Percentiles rank a stretch among this genome's conserved stretches.
These are phyloP conservation scores for Adansonia grandidieri DNA, from an alignment of 441 rosid genomes.

Conservation along the genomic window DNA sequence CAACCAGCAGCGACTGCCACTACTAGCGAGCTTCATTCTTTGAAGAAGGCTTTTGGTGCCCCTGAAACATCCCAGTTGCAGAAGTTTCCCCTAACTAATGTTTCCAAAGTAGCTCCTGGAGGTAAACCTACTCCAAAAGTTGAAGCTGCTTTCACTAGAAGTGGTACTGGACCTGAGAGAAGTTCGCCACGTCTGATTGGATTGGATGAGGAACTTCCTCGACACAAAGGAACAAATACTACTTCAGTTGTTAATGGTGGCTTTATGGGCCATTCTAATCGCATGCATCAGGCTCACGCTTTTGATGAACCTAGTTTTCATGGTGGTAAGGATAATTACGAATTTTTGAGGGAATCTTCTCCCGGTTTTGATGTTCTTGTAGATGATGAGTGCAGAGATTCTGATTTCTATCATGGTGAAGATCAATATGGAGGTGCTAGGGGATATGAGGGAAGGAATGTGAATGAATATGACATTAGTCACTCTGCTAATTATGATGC, in stretches of 20 bases:
- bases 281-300: constrained; percentile 49
- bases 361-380: constrained; percentile 99
- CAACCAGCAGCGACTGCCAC: constrained; percentile 40
- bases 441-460: constrained; percentile 61
- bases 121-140: constrained; percentile 42
- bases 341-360: constrained; percentile 76
- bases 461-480: constrained; percentile 59
- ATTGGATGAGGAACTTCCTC: constrained; percentile 49
- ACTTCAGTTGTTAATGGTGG: constrained; percentile 49
- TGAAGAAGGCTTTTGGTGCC: constrained; percentile 44
- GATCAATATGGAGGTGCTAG: constrained; percentile 64
- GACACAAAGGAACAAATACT: constrained; percentile 38
- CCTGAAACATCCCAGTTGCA: constrained; percentile 47
- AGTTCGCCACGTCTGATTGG: constrained; percentile 37
- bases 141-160: constrained; percentile 40
- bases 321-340: constrained; percentile 71
- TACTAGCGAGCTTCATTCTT: constrained; percentile 41
- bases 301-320: constrained; percentile 57
- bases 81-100: constrained; percentile 37
- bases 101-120: constrained; percentile 40
- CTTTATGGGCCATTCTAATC: constrained; percentile 41
- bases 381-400: constrained; percentile 69
- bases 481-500: constrained; percentile 53
- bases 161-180: constrained; percentile 42
- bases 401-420: constrained; percentile 72